These are phyloP conservation scores for Yamadazyma akitaensis DNA, from an alignment of 805 yeast species.

Conservation along the genomic window DNA sequence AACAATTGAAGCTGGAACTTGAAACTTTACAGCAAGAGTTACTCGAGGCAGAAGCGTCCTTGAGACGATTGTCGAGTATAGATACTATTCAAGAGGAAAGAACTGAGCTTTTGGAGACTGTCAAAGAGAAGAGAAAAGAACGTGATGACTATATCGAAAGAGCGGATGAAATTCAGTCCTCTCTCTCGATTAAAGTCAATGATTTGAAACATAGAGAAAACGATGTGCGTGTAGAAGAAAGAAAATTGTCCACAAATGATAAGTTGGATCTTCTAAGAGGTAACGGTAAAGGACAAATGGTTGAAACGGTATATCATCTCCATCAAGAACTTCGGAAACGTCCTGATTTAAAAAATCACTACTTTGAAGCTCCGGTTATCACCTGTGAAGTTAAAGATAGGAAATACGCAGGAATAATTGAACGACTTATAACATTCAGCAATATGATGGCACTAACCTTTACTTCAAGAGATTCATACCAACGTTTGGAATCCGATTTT, in stretches of 20 bases:
- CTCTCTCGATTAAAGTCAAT: slow-evolving; percentile 11
- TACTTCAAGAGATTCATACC: slow-evolving; percentile 43
- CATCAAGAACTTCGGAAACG: slow-evolving; percentile 40
- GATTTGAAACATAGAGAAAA: not conserved
- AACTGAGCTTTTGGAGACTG: slow-evolving; percentile 10
- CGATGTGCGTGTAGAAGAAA: slow-evolving; percentile 9
- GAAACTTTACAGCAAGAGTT: slow-evolving; percentile 14
- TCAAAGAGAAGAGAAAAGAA: slow-evolving; percentile 13
- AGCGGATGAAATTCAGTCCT: slow-evolving; percentile 20
- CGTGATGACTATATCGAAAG: slow-evolving; percentile 17
- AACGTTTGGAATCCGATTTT: slow-evolving; percentile 25
- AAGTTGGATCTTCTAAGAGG: not conserved
- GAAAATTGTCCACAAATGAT: slow-evolving; percentile 9
- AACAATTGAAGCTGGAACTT: slow-evolving; percentile 4
- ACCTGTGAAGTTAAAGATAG: slow-evolving; percentile 53
- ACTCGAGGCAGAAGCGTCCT: slow-evolving; percentile 10
- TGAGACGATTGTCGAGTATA: slow-evolving; percentile 14
- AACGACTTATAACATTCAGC: slow-evolving; percentile 50
- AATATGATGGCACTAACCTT: slow-evolving; percentile 66
- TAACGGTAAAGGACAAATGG: not conserved
- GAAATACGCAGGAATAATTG: slow-evolving; percentile 52
- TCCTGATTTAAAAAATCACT: slow-evolving; percentile 35
- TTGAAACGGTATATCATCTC: not conserved
- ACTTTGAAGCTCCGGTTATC: slow-evolving; percentile 74
- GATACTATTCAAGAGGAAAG: slow-evolving; percentile 6